Evolutionary conservation across 257 asterid genomes (phyloP).

Genomic region (Solanum pimpinellifolium): DNA sequence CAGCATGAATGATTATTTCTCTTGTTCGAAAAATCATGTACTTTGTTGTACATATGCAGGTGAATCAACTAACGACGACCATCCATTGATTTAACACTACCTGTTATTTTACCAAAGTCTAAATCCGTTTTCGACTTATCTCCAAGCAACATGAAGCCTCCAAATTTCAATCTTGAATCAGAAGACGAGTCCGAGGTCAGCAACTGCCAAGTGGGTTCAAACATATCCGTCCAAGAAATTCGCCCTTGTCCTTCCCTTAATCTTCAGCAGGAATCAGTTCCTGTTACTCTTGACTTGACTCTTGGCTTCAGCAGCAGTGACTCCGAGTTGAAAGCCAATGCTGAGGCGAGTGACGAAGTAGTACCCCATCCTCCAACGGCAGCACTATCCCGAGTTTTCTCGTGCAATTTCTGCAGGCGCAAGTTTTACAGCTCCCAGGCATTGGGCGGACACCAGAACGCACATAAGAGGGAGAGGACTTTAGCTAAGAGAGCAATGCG

Average conservation of each 20-base stretch:
- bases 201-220: slow-evolving; percentile 65
- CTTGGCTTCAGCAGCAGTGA: slow-evolving; percentile 40
- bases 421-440: slow-evolving; percentile 96
- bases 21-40: background rate
- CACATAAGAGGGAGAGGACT: slow-evolving; percentile 89
- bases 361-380: slow-evolving; percentile 24
- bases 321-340: slow-evolving; percentile 4
- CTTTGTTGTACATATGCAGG: background rate
- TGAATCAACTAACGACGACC: background rate
- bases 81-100: background rate
- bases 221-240: slow-evolving; percentile 32
- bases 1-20: background rate
- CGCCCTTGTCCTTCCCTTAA: slow-evolving; percentile 23
- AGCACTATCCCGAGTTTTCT: slow-evolving; percentile 44
- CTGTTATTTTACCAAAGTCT: background rate
- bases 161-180: slow-evolving; percentile 40
- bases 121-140: background rate
- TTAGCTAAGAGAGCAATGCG: slow-evolving; percentile 84
- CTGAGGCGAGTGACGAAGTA: slow-evolving; percentile 7
- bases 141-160: slow-evolving; percentile 32
- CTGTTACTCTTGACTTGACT: slow-evolving; percentile 58
- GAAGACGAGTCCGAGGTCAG: slow-evolving; percentile 73
- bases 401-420: slow-evolving; percentile 87
- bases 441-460: slow-evolving; percentile 90
- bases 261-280: slow-evolving; percentile 7